Conservation (phyloP, 225 moss, liverwort and hornwort species). For the Pseudisothecium myosuroides region DNA sequence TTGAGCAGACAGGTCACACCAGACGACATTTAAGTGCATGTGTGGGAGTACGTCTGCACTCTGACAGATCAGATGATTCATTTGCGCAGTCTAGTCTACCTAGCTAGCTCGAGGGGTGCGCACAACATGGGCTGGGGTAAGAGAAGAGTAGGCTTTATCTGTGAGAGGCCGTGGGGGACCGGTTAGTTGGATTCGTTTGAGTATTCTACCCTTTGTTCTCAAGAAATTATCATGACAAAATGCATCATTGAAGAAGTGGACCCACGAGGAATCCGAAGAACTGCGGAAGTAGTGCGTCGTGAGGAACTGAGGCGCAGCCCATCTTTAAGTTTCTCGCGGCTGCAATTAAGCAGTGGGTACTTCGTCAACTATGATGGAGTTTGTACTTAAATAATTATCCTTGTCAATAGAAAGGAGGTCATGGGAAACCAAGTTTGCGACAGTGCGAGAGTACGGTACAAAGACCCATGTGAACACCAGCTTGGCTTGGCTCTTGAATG, state of each 20-base stretch:
- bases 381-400: not conserved
- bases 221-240: not conserved
- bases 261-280: not conserved
- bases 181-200: not conserved
- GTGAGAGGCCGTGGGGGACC: not conserved
- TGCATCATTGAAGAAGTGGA: not conserved
- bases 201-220: not conserved
- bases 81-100: not conserved
- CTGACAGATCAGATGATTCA: not conserved
- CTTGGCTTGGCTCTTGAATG: not conserved
- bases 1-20: not conserved
- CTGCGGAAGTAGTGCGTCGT: not conserved
- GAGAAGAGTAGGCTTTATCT: not conserved
- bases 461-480: not conserved
- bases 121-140: not conserved
- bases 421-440: not conserved
- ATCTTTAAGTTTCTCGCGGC: not conserved
- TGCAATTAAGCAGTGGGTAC: not conserved
- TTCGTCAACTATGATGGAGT: not conserved
- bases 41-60: not conserved
- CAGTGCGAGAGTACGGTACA: not conserved
- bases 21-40: slow-evolving; percentile 2
- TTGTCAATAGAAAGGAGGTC: not conserved
- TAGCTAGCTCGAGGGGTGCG: not conserved
- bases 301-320: not conserved